These are phyloP conservation scores for Seiridium cupressi DNA, from an alignment of 2,329 filamentous ascomycete genomes.

Conservation along the genomic window DNA sequence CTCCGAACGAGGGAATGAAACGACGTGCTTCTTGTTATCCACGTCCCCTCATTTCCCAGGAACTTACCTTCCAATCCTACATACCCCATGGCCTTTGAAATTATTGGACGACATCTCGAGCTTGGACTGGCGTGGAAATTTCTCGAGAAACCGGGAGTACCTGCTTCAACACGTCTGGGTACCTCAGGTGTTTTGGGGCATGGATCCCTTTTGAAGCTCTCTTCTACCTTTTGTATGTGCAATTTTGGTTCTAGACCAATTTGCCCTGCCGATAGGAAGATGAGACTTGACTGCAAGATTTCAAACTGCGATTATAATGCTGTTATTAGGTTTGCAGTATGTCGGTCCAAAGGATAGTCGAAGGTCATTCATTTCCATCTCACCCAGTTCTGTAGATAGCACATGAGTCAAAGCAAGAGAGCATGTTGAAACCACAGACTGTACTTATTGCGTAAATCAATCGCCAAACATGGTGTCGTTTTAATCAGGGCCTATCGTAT, in stretches of 20 bases:
- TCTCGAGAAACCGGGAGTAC: background rate
- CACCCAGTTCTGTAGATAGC: slow-evolving; percentile 12
- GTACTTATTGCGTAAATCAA: background rate
- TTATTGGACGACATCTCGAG: slow-evolving; percentile 12
- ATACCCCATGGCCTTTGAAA: slow-evolving; percentile 17
- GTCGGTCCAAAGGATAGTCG: slow-evolving; percentile 3
- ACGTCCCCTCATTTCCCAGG: slow-evolving; percentile 22
- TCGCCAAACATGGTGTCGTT: no score
- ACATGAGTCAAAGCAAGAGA: slow-evolving; percentile 5
- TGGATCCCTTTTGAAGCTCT: background rate
- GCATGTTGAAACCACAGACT: background rate
- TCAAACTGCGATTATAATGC: slow-evolving; percentile 8
- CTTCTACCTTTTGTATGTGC: slow-evolving; percentile 4
- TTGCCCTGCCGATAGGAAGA: slow-evolving; percentile 13
- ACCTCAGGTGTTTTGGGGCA: background rate
- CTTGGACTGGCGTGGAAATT: background rate
- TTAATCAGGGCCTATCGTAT: no score
- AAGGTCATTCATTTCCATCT: slow-evolving; percentile 5
- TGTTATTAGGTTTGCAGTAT: background rate
- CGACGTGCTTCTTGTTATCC: slow-evolving; percentile 24
- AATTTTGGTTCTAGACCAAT: slow-evolving; percentile 20
- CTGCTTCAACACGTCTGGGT: background rate
- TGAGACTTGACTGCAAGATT: slow-evolving; percentile 11
- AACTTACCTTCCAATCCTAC: slow-evolving; percentile 13
- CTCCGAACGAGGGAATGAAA: slow-evolving; percentile 17